These are phyloP conservation scores for Posidonia oceanica DNA, from an alignment of 116 monocot species.

Conservation along the genomic window DNA sequence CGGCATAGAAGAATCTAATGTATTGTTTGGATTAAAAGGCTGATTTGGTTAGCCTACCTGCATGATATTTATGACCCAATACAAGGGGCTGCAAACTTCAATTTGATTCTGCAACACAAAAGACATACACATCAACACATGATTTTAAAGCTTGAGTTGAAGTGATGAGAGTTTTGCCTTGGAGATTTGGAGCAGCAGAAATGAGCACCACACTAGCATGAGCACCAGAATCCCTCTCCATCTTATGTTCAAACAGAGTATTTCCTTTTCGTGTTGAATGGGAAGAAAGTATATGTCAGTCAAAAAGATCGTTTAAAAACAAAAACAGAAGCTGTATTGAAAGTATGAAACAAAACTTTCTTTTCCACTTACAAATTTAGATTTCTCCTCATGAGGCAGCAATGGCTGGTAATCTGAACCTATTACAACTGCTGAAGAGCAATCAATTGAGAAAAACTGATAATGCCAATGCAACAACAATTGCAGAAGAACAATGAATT, in stretches of 20 bases:
- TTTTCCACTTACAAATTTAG: constrained; percentile 37
- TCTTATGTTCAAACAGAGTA: constrained; percentile 60
- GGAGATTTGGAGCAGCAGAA: constrained; percentile 70
- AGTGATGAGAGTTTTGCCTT: constrained; percentile 26
- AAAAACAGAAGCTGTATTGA: neutral
- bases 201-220: constrained; percentile 65
- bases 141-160: too few relatives aligned
- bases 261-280: constrained; percentile 32
- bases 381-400: constrained; percentile 40
- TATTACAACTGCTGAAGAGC: constrained; percentile 20
- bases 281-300: neutral
- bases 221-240: constrained; percentile 65
- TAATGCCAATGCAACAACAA: neutral
- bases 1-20: too few relatives aligned
- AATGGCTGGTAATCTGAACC: constrained; percentile 47
- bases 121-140: neutral
- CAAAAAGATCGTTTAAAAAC: neutral
- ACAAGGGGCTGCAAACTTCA: constrained; percentile 49
- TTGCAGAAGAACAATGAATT: neutral
- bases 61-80: constrained; percentile 60
- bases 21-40: too few relatives aligned
- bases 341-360: neutral
- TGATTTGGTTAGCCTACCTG: constrained; percentile 40
- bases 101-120: constrained; percentile 36
- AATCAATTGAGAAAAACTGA: neutral